Percentiles rank a stretch among this genome's conserved stretches.
Conservation (phyloP, 805 yeast species). For the Dipodascus albidus region DNA sequence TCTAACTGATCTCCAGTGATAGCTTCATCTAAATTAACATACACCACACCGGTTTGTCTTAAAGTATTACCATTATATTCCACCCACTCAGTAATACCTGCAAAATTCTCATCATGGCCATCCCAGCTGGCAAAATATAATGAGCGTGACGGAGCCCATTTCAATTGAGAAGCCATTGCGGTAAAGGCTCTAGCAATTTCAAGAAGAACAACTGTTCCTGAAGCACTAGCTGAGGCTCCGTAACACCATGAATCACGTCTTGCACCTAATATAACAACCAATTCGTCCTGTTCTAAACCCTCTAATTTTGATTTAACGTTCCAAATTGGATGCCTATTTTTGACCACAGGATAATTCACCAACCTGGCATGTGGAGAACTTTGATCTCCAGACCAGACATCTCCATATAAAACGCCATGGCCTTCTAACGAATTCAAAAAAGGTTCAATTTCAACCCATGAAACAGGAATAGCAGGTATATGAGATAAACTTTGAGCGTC, state of each 20-base stretch:
- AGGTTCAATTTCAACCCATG: conserved; percentile 54
- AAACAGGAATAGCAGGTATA: conserved; percentile 67
- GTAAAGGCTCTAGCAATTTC: conserved; percentile 63
- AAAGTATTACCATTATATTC: conserved; percentile 44
- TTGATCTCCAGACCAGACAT: conserved; percentile 34
- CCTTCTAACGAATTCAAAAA: conserved; percentile 30
- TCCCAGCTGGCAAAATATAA: conserved; percentile 79
- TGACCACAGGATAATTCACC: conserved; percentile 34
- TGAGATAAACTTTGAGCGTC: conserved; percentile 50
- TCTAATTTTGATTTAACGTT: conserved; percentile 66
- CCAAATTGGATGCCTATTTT: conserved; percentile 52
- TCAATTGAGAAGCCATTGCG: conserved; percentile 45
- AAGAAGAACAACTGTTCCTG: conserved; percentile 63
- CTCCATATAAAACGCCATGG: conserved; percentile 27
- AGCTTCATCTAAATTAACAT: conserved; percentile 63
- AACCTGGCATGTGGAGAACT: conserved; percentile 20
- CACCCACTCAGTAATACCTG: conserved; percentile 76
- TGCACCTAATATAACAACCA: conserved; percentile 71
- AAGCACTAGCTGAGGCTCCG: conserved; percentile 63
- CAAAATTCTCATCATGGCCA: conserved; percentile 66
- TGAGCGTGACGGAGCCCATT: conserved; percentile 78
- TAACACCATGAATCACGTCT: conserved; percentile 64
- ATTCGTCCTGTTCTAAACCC: conserved; percentile 70
- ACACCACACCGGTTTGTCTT: conserved; percentile 49
- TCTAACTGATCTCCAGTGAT: conserved; percentile 41